Conservation (phyloP, 768 basidiomycete species). For the Chalciporus pseudorubinellus region DNA sequence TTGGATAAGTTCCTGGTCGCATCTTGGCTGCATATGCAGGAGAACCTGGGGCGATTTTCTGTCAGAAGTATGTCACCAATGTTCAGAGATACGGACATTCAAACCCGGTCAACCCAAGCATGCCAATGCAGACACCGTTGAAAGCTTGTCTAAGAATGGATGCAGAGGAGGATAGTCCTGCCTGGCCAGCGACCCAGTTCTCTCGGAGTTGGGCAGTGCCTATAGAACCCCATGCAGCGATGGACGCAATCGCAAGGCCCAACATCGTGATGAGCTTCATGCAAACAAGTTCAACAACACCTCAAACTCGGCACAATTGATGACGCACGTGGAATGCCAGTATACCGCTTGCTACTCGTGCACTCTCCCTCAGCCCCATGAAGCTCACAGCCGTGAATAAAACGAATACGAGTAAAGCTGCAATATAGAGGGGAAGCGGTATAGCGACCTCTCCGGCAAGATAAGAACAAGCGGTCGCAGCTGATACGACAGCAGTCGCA, state of each 20-base stretch:
- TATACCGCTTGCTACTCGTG: constrained; percentile 55
- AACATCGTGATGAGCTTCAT: constrained; percentile 54
- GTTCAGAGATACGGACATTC: constrained; percentile 43
- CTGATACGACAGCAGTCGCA: constrained; percentile 68
- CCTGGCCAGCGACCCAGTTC: constrained; percentile 52
- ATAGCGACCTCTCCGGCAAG: constrained; percentile 60
- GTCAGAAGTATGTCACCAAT: neutral
- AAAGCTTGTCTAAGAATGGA: constrained; percentile 49
- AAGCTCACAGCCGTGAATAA: constrained; percentile 56
- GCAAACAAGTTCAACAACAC: neutral
- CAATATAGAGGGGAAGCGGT: constrained; percentile 54
- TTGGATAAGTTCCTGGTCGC: constrained; percentile 51
- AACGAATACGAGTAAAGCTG: constrained; percentile 51
- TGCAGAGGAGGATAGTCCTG: constrained; percentile 25
- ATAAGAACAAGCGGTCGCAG: constrained; percentile 68
- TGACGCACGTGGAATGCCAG: constrained; percentile 56
- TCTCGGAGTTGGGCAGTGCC: constrained; percentile 47
- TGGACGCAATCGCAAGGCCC: constrained; percentile 48
- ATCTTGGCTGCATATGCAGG: constrained; percentile 67
- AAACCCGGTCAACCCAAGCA: constrained; percentile 71
- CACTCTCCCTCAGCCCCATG: constrained; percentile 59
- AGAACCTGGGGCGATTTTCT: constrained; percentile 37
- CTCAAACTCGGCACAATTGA: neutral
- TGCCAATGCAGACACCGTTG: constrained; percentile 66
- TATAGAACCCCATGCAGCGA: constrained; percentile 47